phyloP scores from a whole-genome alignment of 148 eudicot species.

The Dianthus caryophyllus region DNA sequence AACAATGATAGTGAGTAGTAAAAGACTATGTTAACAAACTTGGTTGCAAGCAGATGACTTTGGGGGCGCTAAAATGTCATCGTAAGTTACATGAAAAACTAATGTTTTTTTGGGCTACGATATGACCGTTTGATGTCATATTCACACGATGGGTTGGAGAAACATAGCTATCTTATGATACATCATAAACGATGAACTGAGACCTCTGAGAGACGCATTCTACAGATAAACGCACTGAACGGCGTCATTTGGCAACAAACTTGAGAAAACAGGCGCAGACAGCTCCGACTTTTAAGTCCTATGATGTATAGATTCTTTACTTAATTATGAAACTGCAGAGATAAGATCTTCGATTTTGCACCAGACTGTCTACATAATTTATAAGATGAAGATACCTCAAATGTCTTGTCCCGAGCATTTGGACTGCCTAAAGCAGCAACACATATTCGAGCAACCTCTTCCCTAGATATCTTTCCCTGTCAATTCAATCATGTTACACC shows the following conservation, averaged over 20 bases:
- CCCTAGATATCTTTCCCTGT: slow-evolving; percentile 95
- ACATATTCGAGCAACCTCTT: slow-evolving; percentile 88
- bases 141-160: no score
- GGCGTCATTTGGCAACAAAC: background rate
- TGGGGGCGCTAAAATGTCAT: no score
- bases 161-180: no score
- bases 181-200: no score
- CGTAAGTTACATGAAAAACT: no score
- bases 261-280: no score
- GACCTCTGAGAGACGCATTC: no score
- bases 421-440: slow-evolving; percentile 87
- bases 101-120: no score
- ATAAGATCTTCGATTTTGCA: background rate
- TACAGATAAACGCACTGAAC: background rate
- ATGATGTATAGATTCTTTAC: background rate
- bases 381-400: slow-evolving; percentile 54
- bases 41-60: no score
- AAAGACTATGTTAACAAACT: no score
- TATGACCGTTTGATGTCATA: no score
- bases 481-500: slow-evolving; percentile 11
- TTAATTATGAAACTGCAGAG: background rate
- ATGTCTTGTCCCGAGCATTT: slow-evolving; percentile 87
- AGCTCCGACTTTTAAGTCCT: background rate
- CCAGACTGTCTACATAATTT: background rate
- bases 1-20: background rate